phyloP scores from a whole-genome alignment of 345 rosid genomes.

The Turritis glabra region DNA sequence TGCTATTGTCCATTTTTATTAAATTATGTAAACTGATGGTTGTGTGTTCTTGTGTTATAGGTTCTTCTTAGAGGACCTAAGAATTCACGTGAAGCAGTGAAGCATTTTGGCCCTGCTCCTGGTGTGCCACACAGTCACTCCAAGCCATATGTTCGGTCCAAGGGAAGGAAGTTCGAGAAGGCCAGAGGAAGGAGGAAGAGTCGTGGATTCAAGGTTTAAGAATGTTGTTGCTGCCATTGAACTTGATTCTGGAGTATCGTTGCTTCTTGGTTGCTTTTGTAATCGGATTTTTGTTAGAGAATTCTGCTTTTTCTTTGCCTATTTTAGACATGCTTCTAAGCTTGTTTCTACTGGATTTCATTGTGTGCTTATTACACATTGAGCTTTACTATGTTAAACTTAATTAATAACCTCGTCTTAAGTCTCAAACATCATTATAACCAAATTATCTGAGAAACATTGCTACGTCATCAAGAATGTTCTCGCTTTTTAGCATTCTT shows the following conservation, averaged over 20 bases:
- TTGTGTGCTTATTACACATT: neutral
- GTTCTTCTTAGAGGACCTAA: constrained; percentile 94
- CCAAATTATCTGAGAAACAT: neutral
- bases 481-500: neutral
- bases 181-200: constrained; percentile 92
- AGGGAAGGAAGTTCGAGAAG: constrained; percentile 92
- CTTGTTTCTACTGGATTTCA: constrained; percentile 21
- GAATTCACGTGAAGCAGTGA: constrained; percentile 93
- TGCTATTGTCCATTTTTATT: neutral
- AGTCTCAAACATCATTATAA: neutral
- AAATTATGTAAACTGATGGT: neutral
- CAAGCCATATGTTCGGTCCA: constrained; percentile 82
- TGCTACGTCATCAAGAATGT: neutral
- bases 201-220: constrained; percentile 74
- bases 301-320: constrained; percentile 21
- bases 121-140: constrained; percentile 94
- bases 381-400: neutral
- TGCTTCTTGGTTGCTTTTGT: constrained; percentile 17
- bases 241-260: constrained; percentile 31
- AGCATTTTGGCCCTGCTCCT: constrained; percentile 97
- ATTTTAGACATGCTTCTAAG: constrained; percentile 22
- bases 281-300: constrained; percentile 43
- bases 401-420: neutral
- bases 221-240: constrained; percentile 12
- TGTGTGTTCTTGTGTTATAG: constrained; percentile 36